A percentile compares a stretch with the other conserved stretches of the same genome.
phyloP scores from a whole-genome alignment of 2,329 filamentous ascomycete species.

The Paecilomyces fulvus region DNA sequence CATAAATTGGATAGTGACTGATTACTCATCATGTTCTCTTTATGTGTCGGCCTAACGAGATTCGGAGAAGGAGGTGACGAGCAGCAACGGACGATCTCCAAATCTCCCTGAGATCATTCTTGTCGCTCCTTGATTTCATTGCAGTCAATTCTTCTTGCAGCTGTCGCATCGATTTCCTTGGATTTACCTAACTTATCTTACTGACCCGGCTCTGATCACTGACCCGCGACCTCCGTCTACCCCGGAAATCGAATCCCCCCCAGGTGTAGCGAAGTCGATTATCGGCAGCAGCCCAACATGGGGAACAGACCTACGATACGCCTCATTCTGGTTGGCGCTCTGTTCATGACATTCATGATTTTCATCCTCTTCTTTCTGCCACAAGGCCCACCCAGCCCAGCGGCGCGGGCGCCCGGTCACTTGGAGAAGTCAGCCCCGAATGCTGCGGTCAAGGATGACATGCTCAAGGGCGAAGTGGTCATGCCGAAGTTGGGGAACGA shows the following conservation, averaged over 20 bases:
- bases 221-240: background rate
- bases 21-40: background rate
- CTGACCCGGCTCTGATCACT: no score
- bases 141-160: background rate
- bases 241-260: background rate
- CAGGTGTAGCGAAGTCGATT: background rate
- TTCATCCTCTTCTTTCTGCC: slow-evolving; percentile 31
- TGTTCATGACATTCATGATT: slow-evolving; percentile 24
- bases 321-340: slow-evolving; percentile 26
- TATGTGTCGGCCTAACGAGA: background rate
- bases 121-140: background rate
- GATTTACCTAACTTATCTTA: background rate
- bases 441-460: slow-evolving; percentile 22
- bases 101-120: background rate
- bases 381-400: slow-evolving; percentile 29
- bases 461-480: slow-evolving; percentile 36
- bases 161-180: background rate
- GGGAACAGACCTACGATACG: slow-evolving; percentile 29
- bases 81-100: background rate
- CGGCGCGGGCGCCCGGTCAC: slow-evolving; percentile 33
- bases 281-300: slow-evolving; percentile 14
- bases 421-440: slow-evolving; percentile 22
- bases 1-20: background rate
- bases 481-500: slow-evolving; percentile 42
- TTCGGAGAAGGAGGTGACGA: background rate